Evolutionary conservation across 495 filamentous ascomycete genomes (phyloP), one percentile per base, ranked within the genome.

Genomic region (Lasiosphaeria hispida): DNA sequence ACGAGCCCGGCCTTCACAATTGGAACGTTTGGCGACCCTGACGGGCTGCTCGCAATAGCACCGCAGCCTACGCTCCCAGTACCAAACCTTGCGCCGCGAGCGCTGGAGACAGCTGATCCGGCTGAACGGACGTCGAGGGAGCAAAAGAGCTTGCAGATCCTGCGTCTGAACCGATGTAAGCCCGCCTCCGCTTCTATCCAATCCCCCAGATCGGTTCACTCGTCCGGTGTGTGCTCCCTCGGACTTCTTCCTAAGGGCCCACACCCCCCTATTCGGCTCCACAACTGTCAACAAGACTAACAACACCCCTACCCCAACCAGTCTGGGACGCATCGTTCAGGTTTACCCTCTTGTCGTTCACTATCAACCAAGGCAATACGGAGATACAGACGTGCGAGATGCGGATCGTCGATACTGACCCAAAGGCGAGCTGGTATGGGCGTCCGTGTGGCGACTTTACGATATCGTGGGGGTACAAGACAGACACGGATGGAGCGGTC

Each of bases 381-480:
- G 19, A 9, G 13, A 53, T 10, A 1, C 37, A 53, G 5, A 14
- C 30, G 10, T 56, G 53, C 30, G 8, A 19, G 19, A 37, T 56
- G 10, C 10, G 38, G 15, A 4, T 48, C 17, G 30, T 36, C 39
- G 23, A 10, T 23, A 23, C 10, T 8, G 41, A 54, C 43, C 41
- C 42, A 2, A 15, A 10, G 6, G 23, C 4, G 18, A 58, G 58
- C 49, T 61, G 51, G 48, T 64, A 58, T 39, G 34, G 48, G 33
- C 18, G 34, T 15, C 17, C 33, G 15, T 64, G 62, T 17, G 45
- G 10, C 15, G 14, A 33, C 1, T 67, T 53, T 52, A 47, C 17
- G 4, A 55, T 65, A 4, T 65, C 63, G 19, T 68, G 65, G 65
- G 63, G 65, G 3, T 66, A 68, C 36, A 65, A 59, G 3, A 10